phyloP scores from a whole-genome alignment of 2,329 filamentous ascomycete genomes.

The Periconia macrospinosa region DNA sequence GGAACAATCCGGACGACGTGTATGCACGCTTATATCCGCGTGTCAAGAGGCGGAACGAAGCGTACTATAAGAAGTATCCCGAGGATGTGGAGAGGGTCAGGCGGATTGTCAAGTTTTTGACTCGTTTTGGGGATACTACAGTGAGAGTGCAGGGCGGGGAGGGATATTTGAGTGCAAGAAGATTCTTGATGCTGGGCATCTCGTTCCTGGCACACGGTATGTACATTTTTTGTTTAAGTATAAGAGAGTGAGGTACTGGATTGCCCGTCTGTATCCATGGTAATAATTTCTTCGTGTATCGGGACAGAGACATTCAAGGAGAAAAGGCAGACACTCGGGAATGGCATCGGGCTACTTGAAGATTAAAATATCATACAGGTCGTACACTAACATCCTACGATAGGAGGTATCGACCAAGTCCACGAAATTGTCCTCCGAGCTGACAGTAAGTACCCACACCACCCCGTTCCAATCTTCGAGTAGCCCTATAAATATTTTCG shows the following conservation, averaged over 20 bases:
- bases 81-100: conserved; percentile 73
- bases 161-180: conserved; percentile 64
- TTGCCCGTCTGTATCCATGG: too few relatives aligned
- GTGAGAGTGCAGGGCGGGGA: conserved; percentile 74
- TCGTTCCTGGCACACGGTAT: conserved; percentile 73
- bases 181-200: conserved; percentile 78
- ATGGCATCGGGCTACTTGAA: too few relatives aligned
- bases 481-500: too few relatives aligned
- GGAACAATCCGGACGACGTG: conserved; percentile 70
- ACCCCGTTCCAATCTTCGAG: too few relatives aligned
- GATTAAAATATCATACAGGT: too few relatives aligned
- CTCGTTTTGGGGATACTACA: conserved; percentile 56
- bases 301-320: too few relatives aligned
- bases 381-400: not conserved
- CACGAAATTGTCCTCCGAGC: conserved; percentile 68
- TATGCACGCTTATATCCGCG: conserved; percentile 73
- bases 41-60: conserved; percentile 70
- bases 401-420: conserved; percentile 31
- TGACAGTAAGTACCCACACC: conserved; percentile 43
- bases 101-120: conserved; percentile 66
- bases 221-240: conserved; percentile 7
- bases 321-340: too few relatives aligned
- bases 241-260: too few relatives aligned
- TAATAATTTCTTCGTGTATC: too few relatives aligned
- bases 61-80: conserved; percentile 84